Percentiles rank a stretch among this genome's conserved stretches.
These are phyloP conservation scores for Cynara cardunculus DNA, from an alignment of 129 eudicot genomes.

Conservation along the genomic window DNA sequence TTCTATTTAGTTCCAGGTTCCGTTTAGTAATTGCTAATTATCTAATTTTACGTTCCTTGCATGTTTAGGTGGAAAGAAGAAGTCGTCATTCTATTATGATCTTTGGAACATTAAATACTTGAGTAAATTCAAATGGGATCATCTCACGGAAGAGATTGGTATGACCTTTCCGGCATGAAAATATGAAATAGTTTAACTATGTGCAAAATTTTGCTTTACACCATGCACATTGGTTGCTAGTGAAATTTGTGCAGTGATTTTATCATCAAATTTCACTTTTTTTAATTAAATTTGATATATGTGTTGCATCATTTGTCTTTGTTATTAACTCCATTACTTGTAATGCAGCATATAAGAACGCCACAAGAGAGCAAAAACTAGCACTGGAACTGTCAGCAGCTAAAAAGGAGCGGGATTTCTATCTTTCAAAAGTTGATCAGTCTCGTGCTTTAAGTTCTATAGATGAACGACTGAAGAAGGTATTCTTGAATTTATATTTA, in stretches of 20 bases:
- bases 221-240: too few species aligned
- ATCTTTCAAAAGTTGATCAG: constrained; percentile 76
- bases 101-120: constrained; percentile 93
- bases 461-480: constrained; percentile 89
- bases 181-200: neutral
- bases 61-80: constrained; percentile 84
- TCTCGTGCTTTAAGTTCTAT: constrained; percentile 65
- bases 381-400: constrained; percentile 86
- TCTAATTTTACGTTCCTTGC: constrained; percentile 7
- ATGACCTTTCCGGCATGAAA: neutral
- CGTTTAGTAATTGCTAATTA: neutral
- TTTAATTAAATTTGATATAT: neutral
- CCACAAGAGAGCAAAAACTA: constrained; percentile 79
- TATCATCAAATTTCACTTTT: neutral
- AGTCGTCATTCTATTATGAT: constrained; percentile 81
- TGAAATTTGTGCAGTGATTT: neutral
- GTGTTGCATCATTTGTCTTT: neutral
- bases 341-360: constrained; percentile 66
- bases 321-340: neutral
- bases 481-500: constrained; percentile 11
- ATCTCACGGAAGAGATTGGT: constrained; percentile 93
- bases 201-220: neutral
- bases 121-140: constrained; percentile 98
- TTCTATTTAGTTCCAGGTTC: neutral
- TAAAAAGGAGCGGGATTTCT: constrained; percentile 77